Evolutionary conservation across 192 early-diverging fungal species (phyloP).

Genomic region (Bifiguratus adelaidae): DNA sequence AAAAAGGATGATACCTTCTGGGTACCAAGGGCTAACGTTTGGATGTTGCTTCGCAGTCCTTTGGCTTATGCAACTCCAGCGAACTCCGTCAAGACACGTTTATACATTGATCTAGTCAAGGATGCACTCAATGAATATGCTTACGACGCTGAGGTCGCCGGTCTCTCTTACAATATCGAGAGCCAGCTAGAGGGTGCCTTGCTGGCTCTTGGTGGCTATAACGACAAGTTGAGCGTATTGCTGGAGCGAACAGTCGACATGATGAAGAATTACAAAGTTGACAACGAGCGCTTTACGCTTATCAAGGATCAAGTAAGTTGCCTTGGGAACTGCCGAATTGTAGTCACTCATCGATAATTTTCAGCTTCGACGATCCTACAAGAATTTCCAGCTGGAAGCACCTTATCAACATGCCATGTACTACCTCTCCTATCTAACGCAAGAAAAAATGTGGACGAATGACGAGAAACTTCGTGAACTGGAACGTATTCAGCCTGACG

Average conservation of each 20-base stretch:
- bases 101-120: constrained; percentile 64
- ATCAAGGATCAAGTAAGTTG: constrained; percentile 59
- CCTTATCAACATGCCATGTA: constrained; percentile 75
- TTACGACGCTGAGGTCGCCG: constrained; percentile 87
- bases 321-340: too few relatives aligned
- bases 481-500: constrained; percentile 53
- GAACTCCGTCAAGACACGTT: constrained; percentile 50
- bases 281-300: constrained; percentile 62
- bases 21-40: constrained; percentile 79
- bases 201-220: constrained; percentile 73
- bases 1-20: constrained; percentile 92
- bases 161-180: constrained; percentile 65
- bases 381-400: constrained; percentile 67
- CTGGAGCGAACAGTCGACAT: constrained; percentile 58
- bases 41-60: constrained; percentile 63
- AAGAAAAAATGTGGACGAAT: constrained; percentile 69
- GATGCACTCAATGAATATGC: constrained; percentile 80
- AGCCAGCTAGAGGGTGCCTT: constrained; percentile 60
- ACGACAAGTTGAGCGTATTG: constrained; percentile 71
- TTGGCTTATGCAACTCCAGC: constrained; percentile 63
- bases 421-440: constrained; percentile 62
- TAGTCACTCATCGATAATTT: too few relatives aligned
- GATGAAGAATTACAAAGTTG: constrained; percentile 51
- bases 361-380: constrained; percentile 47
- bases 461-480: constrained; percentile 69